These are phyloP conservation scores for Eucalyptus erythrocorys DNA, from an alignment of 345 rosid species.

Conservation along the genomic window DNA sequence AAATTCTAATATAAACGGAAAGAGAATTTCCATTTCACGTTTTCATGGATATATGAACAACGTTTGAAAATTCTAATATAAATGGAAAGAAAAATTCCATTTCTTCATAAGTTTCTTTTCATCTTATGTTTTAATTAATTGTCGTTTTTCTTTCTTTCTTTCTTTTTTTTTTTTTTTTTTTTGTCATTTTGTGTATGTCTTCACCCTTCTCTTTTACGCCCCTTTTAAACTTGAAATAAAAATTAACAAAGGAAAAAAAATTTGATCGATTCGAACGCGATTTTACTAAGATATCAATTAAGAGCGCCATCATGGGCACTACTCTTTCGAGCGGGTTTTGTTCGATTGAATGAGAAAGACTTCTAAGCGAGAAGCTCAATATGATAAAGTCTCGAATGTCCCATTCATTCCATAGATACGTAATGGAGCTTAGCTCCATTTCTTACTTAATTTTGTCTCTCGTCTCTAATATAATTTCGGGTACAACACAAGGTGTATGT, in stretches of 20 bases:
- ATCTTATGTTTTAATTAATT: background rate
- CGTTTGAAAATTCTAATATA: background rate
- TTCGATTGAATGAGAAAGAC: too few species aligned
- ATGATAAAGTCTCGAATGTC: accelerated
- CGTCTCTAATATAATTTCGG: background rate
- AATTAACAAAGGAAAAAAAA: background rate
- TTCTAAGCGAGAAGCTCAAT: background rate
- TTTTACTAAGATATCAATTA: background rate
- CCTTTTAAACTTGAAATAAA: background rate
- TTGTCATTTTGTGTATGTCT: too few species aligned
- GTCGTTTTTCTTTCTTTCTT: background rate
- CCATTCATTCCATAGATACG: background rate
- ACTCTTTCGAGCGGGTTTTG: too few species aligned
- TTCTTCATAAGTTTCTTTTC: background rate
- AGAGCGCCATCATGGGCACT: too few species aligned
- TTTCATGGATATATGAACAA: background rate
- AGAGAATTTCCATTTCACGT: background rate
- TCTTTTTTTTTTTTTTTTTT: accelerated
- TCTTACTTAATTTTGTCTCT: too few species aligned
- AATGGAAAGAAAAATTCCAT: background rate
- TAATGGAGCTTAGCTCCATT: background rate
- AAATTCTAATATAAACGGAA: background rate
- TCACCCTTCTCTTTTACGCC: background rate
- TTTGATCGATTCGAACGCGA: accelerated
- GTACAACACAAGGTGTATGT: background rate